Base-by-base conservation (phyloP, 176 grass and related monocot genomes). In the Oryza glaberrima region DNA sequence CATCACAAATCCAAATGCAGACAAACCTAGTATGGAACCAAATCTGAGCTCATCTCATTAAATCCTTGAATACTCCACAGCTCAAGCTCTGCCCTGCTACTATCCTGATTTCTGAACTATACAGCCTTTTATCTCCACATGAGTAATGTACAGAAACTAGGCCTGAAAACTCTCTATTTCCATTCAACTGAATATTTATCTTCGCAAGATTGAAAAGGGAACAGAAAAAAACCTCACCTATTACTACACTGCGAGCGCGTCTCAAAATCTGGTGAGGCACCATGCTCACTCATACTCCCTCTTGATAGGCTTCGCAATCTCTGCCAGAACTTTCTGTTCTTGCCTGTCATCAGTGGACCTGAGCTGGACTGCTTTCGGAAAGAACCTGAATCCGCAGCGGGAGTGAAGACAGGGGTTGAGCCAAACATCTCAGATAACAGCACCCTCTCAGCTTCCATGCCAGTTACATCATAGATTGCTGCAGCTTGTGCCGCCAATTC, bases 241-340 rank as follows among this genome's bases (percentile, higher is more conserved):
- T 83, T 71, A 15, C 87, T 90, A 65, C 76, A 70, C 44, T 90
- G 76, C 0, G 95, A 93, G 48, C 79, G 79, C 0, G 89, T 86
- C 51, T 84, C 93, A 19, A 82, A 95, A 75, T 92, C 86, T 46
- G 92, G 87, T 30, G 91, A 93, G 65, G 77, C 47, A 15, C 86
- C 90, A 88, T 91, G 89, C 86, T 94, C 96, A 28, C 90, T 99
- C 91, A 94, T 99, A 77, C 91, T 99, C 15, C 96, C 96, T 47
- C 87, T 90, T 41, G 86, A 92, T 60, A 91, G 70, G 81, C 81
- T 92, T 66, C 86, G 83, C 19, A 96, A 79, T 45, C 86, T 96
- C 72, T 94, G 93, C 96, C 96, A 99, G 65, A 93, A 93, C 51
- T 98, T 88, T 65, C 15, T 89, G 69, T 51, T 95, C 41, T 86